Evolutionary conservation across 192 early-diverging fungal genomes (phyloP).

Genomic region (Backusella sp.): DNA sequence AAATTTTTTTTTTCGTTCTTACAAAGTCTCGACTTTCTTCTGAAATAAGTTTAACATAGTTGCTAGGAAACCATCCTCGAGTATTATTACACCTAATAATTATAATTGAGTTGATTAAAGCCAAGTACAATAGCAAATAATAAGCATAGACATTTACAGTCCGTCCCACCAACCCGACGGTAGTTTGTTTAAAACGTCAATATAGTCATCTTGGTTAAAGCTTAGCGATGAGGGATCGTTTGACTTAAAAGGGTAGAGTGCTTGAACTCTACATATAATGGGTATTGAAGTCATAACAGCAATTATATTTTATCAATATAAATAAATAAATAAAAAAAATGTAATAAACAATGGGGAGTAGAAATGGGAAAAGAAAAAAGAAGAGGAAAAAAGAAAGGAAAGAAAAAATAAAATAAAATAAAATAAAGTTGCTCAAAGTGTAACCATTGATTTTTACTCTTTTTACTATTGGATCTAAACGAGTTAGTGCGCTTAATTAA

Average conservation of each 20-base stretch:
- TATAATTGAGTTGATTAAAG: background rate
- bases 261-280: slow-evolving; percentile 50
- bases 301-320: background rate
- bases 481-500: background rate
- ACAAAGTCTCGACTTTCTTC: background rate
- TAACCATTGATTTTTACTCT: background rate
- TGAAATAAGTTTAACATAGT: slow-evolving; percentile 68
- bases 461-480: background rate
- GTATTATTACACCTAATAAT: slow-evolving; percentile 52
- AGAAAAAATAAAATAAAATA: background rate
- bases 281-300: slow-evolving; percentile 14
- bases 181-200: slow-evolving; percentile 88
- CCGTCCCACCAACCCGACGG: slow-evolving; percentile 99
- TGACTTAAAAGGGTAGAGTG: slow-evolving; percentile 89
- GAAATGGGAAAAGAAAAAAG: background rate
- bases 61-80: slow-evolving; percentile 91
- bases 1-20: background rate
- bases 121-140: background rate
- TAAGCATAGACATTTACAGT: slow-evolving; percentile 40
- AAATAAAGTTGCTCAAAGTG: slow-evolving; percentile 10
- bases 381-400: background rate
- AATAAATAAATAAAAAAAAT: background rate
- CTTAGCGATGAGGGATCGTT: slow-evolving; percentile 76
- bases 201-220: slow-evolving; percentile 83
- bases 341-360: background rate